Conservation (phyloP, 2,329 filamentous ascomycete species). For the Sclerotinia glacialis region DNA sequence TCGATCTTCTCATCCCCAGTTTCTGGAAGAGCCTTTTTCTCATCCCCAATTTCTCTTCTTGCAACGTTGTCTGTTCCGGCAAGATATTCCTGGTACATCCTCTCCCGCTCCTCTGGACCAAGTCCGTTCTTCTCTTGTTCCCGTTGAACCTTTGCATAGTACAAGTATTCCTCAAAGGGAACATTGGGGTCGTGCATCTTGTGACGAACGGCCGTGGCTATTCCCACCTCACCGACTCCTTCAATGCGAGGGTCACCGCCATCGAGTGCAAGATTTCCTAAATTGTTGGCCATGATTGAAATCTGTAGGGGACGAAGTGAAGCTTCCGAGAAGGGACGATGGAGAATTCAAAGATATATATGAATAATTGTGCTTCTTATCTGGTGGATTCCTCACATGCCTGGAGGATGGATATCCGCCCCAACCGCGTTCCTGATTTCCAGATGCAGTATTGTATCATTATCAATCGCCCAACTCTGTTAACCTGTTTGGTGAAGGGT, state of each 20-base stretch:
- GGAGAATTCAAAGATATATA: conserved; percentile 7
- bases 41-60: conserved; percentile 16
- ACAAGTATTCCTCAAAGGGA: conserved; percentile 40
- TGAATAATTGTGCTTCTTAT: neutral
- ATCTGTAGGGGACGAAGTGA: neutral
- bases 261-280: conserved; percentile 19
- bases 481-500: neutral
- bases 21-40: conserved; percentile 11
- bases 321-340: neutral
- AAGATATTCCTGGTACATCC: conserved; percentile 27
- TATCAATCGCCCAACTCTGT: too few relatives aligned
- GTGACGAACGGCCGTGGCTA: conserved; percentile 14
- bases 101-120: conserved; percentile 27
- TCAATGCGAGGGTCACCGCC: conserved; percentile 21
- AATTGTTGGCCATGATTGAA: conserved; percentile 18
- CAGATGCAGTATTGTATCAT: too few relatives aligned
- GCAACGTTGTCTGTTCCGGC: conserved; percentile 9
- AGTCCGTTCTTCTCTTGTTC: conserved; percentile 30
- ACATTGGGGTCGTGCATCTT: conserved; percentile 36
- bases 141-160: conserved; percentile 38
- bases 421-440: neutral
- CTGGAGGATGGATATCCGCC: neutral
- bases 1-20: conserved; percentile 3
- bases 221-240: conserved; percentile 8
- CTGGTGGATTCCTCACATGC: neutral